Conservation (phyloP, 2,329 filamentous ascomycete genomes). For the Teratosphaeria zuluensis region DNA sequence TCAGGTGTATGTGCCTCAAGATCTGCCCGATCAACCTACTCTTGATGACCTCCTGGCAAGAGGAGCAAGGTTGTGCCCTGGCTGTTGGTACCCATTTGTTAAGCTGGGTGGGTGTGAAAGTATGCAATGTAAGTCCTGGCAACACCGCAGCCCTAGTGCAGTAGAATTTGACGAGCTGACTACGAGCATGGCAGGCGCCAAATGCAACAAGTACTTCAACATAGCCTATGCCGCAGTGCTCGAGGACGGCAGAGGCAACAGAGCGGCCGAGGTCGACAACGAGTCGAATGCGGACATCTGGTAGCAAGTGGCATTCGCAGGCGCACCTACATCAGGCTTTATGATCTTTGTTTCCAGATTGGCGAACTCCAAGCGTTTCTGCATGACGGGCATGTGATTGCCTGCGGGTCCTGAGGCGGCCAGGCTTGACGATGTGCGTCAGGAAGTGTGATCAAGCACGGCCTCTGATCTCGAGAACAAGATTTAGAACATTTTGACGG, state of each 20-base stretch:
- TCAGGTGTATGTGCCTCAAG: conserved; percentile 1
- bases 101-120: conserved; percentile 5
- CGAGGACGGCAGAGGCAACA: conserved; percentile 1
- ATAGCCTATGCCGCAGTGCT: conserved; percentile 3
- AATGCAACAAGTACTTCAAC: conserved; percentile 3
- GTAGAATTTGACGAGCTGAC: not conserved
- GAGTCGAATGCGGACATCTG: conserved; percentile 1
- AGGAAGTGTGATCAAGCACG: too few relatives aligned
- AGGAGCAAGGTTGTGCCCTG: conserved; percentile 3
- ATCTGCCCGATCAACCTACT: conserved; percentile 1
- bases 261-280: conserved; percentile 4
- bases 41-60: conserved; percentile 2
- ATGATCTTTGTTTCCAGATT: too few relatives aligned
- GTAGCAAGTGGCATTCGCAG: not conserved
- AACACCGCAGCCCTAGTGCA: not conserved
- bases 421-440: too few relatives aligned
- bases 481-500: too few relatives aligned
- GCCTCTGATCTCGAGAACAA: too few relatives aligned
- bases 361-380: too few relatives aligned
- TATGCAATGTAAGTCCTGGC: conserved; percentile 2
- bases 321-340: too few relatives aligned
- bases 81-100: conserved; percentile 1
- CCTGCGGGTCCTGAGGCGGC: too few relatives aligned
- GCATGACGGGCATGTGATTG: too few relatives aligned
- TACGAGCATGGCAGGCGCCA: conserved; percentile 2